Percentiles rank a stretch among this genome's conserved stretches.
phyloP scores from a whole-genome alignment of 441 rosid genomes.

The Croton setiger region DNA sequence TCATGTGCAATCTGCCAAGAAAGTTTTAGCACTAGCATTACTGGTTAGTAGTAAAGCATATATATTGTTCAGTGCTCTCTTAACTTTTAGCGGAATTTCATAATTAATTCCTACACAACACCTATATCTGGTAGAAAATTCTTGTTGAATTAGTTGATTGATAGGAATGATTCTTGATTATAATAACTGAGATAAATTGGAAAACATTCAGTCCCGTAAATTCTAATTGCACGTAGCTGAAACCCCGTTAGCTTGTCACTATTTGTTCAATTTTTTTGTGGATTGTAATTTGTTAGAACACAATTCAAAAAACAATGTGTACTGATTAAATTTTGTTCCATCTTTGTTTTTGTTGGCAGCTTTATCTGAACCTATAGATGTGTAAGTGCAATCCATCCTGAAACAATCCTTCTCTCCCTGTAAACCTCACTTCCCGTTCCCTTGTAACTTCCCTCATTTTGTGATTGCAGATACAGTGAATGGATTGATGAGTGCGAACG shows the following conservation, averaged over 20 bases:
- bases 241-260: background rate
- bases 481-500: constrained; percentile 94
- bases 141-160: too few species aligned
- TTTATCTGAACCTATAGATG: constrained; percentile 76
- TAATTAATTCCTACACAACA: background rate
- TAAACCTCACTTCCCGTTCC: background rate
- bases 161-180: background rate
- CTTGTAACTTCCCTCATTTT: background rate
- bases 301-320: background rate
- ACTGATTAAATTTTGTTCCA: constrained; percentile 8
- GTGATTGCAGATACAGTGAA: constrained; percentile 44
- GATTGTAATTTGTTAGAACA: background rate
- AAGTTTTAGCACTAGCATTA: constrained; percentile 50
- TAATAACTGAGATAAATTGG: background rate
- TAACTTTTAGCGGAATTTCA: background rate
- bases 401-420: background rate
- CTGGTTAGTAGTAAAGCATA: constrained; percentile 29
- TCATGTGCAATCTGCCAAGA: constrained; percentile 54
- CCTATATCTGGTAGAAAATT: background rate
- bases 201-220: background rate
- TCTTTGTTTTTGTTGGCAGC: constrained; percentile 49
- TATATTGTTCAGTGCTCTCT: background rate
- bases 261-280: background rate
- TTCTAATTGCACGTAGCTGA: background rate
- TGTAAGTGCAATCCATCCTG: constrained; percentile 45